Evolutionary conservation across 2,329 filamentous ascomycete genomes (phyloP).

Genomic region (Fusarium anthophilum): DNA sequence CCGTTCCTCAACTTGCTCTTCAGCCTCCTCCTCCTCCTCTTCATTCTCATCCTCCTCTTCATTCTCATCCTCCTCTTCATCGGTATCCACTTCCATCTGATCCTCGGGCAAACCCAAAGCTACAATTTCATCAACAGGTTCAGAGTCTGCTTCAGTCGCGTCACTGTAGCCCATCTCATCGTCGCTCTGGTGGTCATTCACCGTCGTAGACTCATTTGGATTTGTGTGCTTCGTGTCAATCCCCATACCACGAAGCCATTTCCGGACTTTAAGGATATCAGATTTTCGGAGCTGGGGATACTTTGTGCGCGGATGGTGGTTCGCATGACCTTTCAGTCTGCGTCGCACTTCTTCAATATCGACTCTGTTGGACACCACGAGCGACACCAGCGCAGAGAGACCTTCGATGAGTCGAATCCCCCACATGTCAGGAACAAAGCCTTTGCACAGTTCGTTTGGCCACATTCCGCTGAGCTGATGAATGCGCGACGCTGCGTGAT

Average conservation of each 20-base stretch:
- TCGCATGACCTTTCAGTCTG: not conserved
- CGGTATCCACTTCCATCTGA: not conserved
- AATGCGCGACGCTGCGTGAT: constrained; percentile 1
- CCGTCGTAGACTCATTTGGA: not conserved
- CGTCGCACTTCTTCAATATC: not conserved
- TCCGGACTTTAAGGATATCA: not conserved
- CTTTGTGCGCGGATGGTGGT: not conserved
- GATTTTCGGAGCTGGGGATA: not conserved
- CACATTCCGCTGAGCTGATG: not conserved
- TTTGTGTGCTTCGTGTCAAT: not conserved
- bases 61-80: not conserved
- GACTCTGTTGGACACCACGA: not conserved
- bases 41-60: not conserved
- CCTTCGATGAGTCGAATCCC: not conserved
- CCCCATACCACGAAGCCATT: not conserved
- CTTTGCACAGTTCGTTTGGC: not conserved
- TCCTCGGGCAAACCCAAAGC: not conserved
- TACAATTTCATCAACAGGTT: not conserved
- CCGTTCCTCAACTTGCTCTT: not conserved
- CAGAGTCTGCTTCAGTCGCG: not conserved
- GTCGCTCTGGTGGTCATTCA: not conserved
- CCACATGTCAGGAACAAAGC: not conserved
- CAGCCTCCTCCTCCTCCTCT: not conserved
- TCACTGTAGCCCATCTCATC: not conserved
- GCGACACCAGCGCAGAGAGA: not conserved